phyloP scores from a whole-genome alignment of 1,139 yeast genomes.

The Taphrina communis region DNA sequence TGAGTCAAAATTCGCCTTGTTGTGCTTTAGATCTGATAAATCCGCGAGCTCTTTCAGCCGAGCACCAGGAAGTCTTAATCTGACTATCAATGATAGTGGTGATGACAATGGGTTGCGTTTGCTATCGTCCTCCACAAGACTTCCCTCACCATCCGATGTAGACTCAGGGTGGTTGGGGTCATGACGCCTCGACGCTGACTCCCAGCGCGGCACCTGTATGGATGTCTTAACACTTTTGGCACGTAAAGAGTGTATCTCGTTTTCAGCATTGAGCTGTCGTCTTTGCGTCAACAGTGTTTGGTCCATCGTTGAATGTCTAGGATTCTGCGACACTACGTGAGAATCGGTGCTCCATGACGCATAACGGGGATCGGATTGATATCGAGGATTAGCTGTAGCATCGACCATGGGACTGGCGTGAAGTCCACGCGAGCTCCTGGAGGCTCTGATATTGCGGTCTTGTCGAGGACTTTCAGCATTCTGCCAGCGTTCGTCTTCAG shows the following conservation, averaged over 20 bases:
- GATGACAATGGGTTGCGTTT: neutral
- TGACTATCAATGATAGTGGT: neutral
- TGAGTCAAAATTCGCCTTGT: too few species aligned
- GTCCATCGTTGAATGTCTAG: neutral
- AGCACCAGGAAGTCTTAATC: neutral
- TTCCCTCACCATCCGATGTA: neutral
- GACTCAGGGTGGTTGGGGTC: neutral
- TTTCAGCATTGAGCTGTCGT: neutral
- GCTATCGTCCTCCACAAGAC: neutral
- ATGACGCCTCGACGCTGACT: neutral
- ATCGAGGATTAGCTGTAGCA: neutral
- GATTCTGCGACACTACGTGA: neutral
- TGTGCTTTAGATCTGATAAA: too few species aligned
- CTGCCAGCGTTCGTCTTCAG: slow-evolving; percentile 13
- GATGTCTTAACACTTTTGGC: neutral
- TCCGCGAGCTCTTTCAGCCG: neutral
- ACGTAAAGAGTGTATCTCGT: neutral
- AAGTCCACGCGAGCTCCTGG: neutral
- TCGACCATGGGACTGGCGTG: neutral
- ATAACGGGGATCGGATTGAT: neutral
- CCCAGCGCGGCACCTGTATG: neutral
- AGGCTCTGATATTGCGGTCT: neutral
- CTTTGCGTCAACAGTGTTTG: neutral
- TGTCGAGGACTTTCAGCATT: slow-evolving; percentile 14
- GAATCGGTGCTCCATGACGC: neutral